Base-by-base conservation (phyloP, 2,329 filamentous ascomycete species). In the Ceratocystis albifundus region DNA sequence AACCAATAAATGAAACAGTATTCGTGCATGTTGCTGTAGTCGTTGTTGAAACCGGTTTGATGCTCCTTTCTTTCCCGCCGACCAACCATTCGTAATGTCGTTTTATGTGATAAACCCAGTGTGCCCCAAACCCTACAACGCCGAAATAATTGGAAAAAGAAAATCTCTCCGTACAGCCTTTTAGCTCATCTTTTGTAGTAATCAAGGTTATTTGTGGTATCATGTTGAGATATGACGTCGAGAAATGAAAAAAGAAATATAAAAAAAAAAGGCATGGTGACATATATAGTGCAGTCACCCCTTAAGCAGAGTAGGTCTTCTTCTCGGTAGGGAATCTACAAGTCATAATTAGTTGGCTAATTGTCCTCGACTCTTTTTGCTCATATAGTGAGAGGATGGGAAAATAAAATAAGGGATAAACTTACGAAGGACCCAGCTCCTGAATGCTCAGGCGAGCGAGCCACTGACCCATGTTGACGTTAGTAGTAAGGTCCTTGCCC, bases 381-480 rank as follows among this genome's bases (percentile, higher is more conserved):
- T 8, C 15, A 25, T 12, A 28, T 46, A 10, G 12, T 17, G n/a
- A 32, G 22, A 48, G n/a, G 4, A 50, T 5, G 30, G 17, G 5
- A 53, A 44, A 32, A 20, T 22, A n/a, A 64, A 8, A 30, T 10
- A 25, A 62, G 20, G 15, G 41, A 36, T 53, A 50, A 70, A 88
- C 89, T 82, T 88, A 97, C 88, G 91, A 94, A 78, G 93, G 92
- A 72, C 94, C 94, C 72, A 96, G 81, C 79, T 97, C 92, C 80
- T 93, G 87, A 76, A 99, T 93, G 82, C 91, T 94, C 73, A 96
- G 81, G 74, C 88, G 88, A 62, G 94, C 94, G 71, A 99, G 84
- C 94, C 94, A 99, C 79, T 96, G 92, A 70, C 94, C 94, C 83
- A 94, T 89, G 76, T 96, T 89, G 71, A 99, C 83, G 73, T 83